phyloP scores from a whole-genome alignment of 2,329 filamentous ascomycete genomes.

The Sporothrix protearum region DNA sequence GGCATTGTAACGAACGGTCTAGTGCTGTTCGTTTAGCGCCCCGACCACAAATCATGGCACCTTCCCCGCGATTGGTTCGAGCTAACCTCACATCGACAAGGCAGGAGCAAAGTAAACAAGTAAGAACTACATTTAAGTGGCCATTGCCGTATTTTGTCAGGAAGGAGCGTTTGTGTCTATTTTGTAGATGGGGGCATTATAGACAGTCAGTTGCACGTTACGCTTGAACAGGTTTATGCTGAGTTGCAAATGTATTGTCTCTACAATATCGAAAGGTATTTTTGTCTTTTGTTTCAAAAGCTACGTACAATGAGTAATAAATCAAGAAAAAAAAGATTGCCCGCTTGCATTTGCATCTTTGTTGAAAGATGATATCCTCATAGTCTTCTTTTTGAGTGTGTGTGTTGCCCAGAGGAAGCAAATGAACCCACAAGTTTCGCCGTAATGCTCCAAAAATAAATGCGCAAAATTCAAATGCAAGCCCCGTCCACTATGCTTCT shows the following conservation, averaged over 20 bases:
- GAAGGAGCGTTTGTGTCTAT: not conserved
- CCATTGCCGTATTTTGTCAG: not conserved
- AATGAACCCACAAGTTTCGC: conserved; percentile 18
- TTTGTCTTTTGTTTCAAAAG: conserved; percentile 1
- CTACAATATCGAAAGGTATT: not conserved
- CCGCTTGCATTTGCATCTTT: conserved; percentile 24
- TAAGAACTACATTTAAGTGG: too few species aligned
- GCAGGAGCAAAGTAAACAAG: not conserved
- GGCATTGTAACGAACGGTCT: not conserved
- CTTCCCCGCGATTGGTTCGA: not conserved
- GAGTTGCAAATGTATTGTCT: not conserved
- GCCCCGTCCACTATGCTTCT: not conserved
- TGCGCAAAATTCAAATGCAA: conserved; percentile 12
- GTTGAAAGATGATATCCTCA: conserved; percentile 28
- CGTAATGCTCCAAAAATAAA: conserved; percentile 20
- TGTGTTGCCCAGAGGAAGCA: not conserved
- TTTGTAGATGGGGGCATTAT: too few species aligned
- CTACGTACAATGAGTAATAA: not conserved
- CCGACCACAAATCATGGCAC: not conserved
- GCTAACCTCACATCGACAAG: not conserved
- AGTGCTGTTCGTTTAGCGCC: not conserved
- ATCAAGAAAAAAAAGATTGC: not conserved
- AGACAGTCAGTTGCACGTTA: not conserved
- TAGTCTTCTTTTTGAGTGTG: not conserved
- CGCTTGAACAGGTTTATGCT: not conserved